Evolutionary conservation across 305 asterid genomes (phyloP).

Genomic region (Fraxinus baroniana): DNA sequence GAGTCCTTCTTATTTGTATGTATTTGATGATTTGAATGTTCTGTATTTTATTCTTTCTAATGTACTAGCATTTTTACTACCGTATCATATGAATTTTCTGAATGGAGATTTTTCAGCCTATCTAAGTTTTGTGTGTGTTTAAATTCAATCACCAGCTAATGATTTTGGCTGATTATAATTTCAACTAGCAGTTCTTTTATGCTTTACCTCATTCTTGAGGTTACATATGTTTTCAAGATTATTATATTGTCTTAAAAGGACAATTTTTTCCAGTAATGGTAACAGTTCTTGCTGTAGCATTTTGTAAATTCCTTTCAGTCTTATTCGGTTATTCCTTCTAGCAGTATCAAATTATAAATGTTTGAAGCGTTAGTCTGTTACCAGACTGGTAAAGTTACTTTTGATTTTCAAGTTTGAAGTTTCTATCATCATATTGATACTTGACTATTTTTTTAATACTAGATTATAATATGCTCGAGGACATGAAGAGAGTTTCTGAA

Average conservation of each 20-base stretch:
- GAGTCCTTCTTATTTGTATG: neutral
- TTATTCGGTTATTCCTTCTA: too few species aligned
- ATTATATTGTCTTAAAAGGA: neutral
- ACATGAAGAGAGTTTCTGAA: conserved; percentile 79
- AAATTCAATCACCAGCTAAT: neutral
- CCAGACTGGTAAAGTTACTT: neutral
- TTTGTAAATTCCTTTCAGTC: too few species aligned
- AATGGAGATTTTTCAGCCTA: neutral
- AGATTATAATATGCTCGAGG: conserved; percentile 86
- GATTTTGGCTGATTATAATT: neutral
- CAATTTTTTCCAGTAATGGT: too few species aligned
- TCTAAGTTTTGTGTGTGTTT: neutral
- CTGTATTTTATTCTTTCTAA: neutral
- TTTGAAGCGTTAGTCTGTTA: neutral
- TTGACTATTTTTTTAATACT: conserved; percentile 13
- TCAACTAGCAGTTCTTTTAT: neutral
- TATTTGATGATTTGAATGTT: neutral
- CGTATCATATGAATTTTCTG: neutral
- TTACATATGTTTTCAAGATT: neutral
- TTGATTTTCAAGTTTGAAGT: neutral
- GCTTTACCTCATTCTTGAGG: neutral
- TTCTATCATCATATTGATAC: neutral
- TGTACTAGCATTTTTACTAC: neutral
- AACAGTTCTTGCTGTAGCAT: too few species aligned
- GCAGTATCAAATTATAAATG: too few species aligned